Evolutionary conservation across 2,329 filamentous ascomycete genomes (phyloP), one percentile per base, ranked within the genome.

Genomic region (Fusarium nelsonii): DNA sequence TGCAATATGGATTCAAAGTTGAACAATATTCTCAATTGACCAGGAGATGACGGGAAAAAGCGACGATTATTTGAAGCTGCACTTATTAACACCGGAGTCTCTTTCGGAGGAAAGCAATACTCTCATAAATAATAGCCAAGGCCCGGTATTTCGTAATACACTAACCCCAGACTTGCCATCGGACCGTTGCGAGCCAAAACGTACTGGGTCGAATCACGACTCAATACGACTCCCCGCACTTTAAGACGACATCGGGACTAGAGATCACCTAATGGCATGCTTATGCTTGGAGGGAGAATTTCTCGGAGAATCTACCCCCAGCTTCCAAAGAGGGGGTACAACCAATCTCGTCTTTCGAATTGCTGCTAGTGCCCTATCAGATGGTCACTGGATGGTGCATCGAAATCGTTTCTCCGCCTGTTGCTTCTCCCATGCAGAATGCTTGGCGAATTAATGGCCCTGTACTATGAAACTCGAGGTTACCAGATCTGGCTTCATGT

Each of bases 191-290:
- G 59, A 72, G 65, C 61, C 46, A 50, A 54, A 58, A 62, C 41
- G 32, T 33, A 43, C 55, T 32, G 33, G 34, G 52, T 69, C 73
- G 65, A 74, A 74, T 74, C 73, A 74, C 45, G 54, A 16, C 16
- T 43, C 69, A 74, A 73, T 70, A 71, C 34, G 48, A 18, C 18
- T 45, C 69, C 53, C 50, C 44, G 54, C 61, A 50, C 23, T 39
- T 51, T 51, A 78, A 75, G 70, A 78, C 79, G 61, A 76, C 74
- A 74, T 77, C 69, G 58, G 50, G 66, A 53, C 72, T 64, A 70
- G 49, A 33, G 51, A 76, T 41, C 39, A 41, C 39, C 14, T 23
- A 9, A 51, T 77, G 67, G 30, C 71, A 75, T 71, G 69, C 56
- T 46, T 28, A 23, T 18, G 10, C 5, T 26, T 3, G 51, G 10